These are phyloP conservation scores for Picea abies DNA, from an alignment of 83 land plant species.

Conservation along the genomic window DNA sequence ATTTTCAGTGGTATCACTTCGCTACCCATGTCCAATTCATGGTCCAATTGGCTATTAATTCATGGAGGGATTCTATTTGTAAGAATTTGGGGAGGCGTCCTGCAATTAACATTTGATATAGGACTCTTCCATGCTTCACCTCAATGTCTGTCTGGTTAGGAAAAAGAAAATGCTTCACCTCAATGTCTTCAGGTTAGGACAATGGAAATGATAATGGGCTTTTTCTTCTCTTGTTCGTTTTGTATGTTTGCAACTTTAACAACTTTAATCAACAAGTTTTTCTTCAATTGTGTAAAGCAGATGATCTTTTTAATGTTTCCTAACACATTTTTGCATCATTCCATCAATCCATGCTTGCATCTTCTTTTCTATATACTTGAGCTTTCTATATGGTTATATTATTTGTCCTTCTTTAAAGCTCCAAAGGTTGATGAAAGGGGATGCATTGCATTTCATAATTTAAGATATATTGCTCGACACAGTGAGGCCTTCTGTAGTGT, in stretches of 20 bases:
- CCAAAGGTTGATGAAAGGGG: too few relatives aligned
- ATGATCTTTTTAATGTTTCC: too few relatives aligned
- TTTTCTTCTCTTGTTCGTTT: not conserved
- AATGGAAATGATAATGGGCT: not conserved
- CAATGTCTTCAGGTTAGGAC: not conserved
- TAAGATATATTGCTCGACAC: too few relatives aligned
- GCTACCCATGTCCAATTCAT: not conserved
- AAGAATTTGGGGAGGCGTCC: not conserved
- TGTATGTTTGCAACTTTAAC: not conserved
- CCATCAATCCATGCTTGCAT: too few relatives aligned
- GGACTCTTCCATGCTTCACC: not conserved
- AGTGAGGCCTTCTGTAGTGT: too few relatives aligned
- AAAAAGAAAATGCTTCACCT: not conserved
- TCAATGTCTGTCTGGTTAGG: not conserved
- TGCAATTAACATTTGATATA: not conserved
- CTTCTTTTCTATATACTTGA: too few relatives aligned
- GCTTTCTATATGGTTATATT: too few relatives aligned
- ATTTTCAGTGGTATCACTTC: slow-evolving; percentile 4
- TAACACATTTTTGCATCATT: too few relatives aligned
- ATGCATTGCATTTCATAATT: too few relatives aligned
- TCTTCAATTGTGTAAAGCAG: too few relatives aligned
- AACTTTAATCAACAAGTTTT: not conserved
- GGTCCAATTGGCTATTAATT: not conserved
- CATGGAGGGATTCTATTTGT: not conserved
- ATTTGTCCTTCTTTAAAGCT: too few relatives aligned